Evolutionary conservation across 805 yeast genomes (phyloP).

Genomic region (Pichia cabralensis): DNA sequence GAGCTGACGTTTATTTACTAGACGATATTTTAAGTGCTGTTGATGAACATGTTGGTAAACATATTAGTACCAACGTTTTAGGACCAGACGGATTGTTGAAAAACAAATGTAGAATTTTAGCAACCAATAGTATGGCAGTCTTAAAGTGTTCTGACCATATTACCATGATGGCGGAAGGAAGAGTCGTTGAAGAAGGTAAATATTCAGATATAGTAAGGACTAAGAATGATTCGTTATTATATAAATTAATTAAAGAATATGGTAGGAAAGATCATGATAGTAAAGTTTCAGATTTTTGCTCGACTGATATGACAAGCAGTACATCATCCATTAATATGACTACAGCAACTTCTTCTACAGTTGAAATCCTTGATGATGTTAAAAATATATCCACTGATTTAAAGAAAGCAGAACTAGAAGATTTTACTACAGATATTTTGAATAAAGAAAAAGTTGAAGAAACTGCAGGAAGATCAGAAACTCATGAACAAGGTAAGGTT

Average conservation of each 20-base stretch:
- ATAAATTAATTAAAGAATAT: slow-evolving; percentile 38
- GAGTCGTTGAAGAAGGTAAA: slow-evolving; percentile 56
- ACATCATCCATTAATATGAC: slow-evolving; percentile 10
- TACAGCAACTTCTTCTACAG: slow-evolving; percentile 13
- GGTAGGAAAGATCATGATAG: slow-evolving; percentile 34
- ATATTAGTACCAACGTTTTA: slow-evolving; percentile 54
- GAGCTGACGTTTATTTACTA: slow-evolving; percentile 83
- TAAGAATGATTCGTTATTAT: slow-evolving; percentile 31
- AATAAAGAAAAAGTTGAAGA: slow-evolving; percentile 30
- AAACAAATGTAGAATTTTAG: slow-evolving; percentile 43
- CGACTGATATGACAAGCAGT: slow-evolving; percentile 9
- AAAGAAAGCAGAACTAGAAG: slow-evolving; percentile 52
- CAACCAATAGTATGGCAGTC: slow-evolving; percentile 50
- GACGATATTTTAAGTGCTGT: slow-evolving; percentile 96
- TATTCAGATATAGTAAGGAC: slow-evolving; percentile 36
- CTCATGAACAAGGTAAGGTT: slow-evolving; percentile 87
- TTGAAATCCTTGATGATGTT: slow-evolving; percentile 21
- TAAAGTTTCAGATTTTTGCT: not conserved
- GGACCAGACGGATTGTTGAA: slow-evolving; percentile 37
- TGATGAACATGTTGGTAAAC: slow-evolving; percentile 92
- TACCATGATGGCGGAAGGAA: slow-evolving; percentile 51
- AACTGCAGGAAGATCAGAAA: slow-evolving; percentile 52
- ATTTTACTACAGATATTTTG: slow-evolving; percentile 28
- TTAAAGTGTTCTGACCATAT: slow-evolving; percentile 51
- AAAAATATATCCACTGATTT: slow-evolving; percentile 30